These are phyloP conservation scores for Ascochyta pisi DNA, from an alignment of 2,329 filamentous ascomycete genomes.

Conservation along the genomic window DNA sequence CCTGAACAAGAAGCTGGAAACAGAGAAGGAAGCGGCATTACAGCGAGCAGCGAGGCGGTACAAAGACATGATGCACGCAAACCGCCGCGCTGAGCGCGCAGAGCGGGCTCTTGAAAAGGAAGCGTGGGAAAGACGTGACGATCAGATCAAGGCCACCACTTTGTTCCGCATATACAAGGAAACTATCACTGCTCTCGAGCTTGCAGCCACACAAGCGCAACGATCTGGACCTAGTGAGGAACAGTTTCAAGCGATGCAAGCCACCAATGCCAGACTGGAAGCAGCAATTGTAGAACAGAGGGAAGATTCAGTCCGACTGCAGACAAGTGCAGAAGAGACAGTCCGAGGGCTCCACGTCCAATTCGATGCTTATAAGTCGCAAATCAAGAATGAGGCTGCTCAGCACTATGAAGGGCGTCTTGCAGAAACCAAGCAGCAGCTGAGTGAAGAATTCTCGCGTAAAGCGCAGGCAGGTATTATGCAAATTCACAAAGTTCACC, in stretches of 20 bases:
- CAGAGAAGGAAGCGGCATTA: background rate
- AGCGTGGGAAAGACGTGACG: background rate
- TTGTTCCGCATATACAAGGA: background rate
- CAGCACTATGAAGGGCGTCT: background rate
- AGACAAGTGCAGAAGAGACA: background rate
- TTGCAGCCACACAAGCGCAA: background rate
- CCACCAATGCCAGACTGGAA: background rate
- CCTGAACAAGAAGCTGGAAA: background rate
- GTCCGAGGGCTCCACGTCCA: background rate
- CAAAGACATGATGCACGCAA: background rate
- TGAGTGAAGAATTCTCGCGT: background rate
- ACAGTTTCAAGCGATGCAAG: background rate
- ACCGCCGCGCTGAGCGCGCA: conserved; percentile 10
- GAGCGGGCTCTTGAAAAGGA: conserved; percentile 1
- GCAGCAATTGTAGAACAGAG: background rate
- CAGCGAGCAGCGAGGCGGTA: conserved; percentile 3
- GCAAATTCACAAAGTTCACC: background rate
- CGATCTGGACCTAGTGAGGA: background rate
- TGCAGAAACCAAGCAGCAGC: background rate
- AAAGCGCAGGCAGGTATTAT: background rate
- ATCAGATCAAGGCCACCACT: background rate
- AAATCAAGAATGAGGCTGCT: background rate
- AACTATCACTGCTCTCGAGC: background rate
- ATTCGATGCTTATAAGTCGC: background rate
- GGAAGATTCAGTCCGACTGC: background rate